Evolutionary conservation across 75 land plant genomes (phyloP).

Genomic region (Adiantum capillusveneris): DNA sequence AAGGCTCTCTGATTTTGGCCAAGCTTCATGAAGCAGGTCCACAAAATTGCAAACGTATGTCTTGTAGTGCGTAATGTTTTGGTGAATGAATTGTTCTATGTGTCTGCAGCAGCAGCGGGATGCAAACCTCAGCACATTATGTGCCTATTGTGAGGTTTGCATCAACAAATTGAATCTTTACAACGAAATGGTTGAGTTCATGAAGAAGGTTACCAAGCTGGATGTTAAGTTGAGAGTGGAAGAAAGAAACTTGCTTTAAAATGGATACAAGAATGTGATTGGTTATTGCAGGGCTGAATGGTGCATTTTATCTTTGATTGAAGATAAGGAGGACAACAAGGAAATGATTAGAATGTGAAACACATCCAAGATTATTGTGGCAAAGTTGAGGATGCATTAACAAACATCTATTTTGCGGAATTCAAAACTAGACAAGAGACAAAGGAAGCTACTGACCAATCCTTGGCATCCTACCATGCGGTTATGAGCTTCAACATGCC

Average conservation of each 20-base stretch:
- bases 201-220: constrained; percentile 58
- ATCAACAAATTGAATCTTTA: too few species aligned
- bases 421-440: constrained; percentile 75
- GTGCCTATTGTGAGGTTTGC: too few species aligned
- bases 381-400: constrained; percentile 50
- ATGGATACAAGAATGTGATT: constrained; percentile 60
- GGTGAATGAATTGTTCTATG: too few species aligned
- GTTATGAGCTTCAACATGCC: too few species aligned
- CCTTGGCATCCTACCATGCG: constrained; percentile 77
- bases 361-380: constrained; percentile 42
- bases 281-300: constrained; percentile 62
- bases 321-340: constrained; percentile 60
- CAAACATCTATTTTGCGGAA: constrained; percentile 74
- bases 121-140: too few species aligned
- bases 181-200: constrained; percentile 60
- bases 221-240: constrained; percentile 53
- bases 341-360: constrained; percentile 51
- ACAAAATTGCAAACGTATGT: too few species aligned
- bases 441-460: constrained; percentile 87
- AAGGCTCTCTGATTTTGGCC: too few species aligned
- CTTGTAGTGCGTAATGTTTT: too few species aligned
- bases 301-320: constrained; percentile 55
- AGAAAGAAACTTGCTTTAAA: constrained; percentile 54
- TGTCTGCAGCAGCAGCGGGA: too few species aligned
- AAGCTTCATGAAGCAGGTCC: too few species aligned